phyloP scores from a whole-genome alignment of 495 filamentous ascomycete genomes.

The Cercophora samala region DNA sequence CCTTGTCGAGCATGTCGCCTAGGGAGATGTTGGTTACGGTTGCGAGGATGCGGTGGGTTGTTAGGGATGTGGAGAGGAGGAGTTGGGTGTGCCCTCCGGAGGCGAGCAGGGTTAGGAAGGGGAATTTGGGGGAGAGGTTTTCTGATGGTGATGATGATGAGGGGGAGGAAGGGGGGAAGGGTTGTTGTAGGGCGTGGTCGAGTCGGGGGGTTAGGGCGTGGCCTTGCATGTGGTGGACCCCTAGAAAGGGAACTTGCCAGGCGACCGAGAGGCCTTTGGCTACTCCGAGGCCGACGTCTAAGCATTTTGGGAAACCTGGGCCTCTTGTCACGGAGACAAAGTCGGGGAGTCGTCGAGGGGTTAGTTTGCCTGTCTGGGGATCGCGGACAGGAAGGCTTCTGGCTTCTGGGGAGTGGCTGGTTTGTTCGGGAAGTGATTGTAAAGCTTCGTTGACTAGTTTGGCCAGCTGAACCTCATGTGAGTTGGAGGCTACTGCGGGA shows the following conservation, averaged over 20 bases:
- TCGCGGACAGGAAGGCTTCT: not conserved
- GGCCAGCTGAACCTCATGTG: slow-evolving; percentile 67
- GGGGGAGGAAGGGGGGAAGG: slow-evolving; percentile 8
- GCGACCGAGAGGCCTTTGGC: slow-evolving; percentile 86
- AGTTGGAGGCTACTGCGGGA: slow-evolving; percentile 67
- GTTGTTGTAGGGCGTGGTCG: slow-evolving; percentile 55
- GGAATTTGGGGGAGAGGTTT: slow-evolving; percentile 52
- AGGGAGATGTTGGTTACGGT: slow-evolving; percentile 70
- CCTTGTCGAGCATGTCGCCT: slow-evolving; percentile 83
- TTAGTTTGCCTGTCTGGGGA: slow-evolving; percentile 7
- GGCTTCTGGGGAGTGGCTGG: not conserved
- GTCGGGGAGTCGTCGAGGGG: slow-evolving; percentile 58
- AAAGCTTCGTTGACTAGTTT: slow-evolving; percentile 64
- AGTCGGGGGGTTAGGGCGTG: slow-evolving; percentile 86
- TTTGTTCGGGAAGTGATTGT: slow-evolving; percentile 43
- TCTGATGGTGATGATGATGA: slow-evolving; percentile 2
- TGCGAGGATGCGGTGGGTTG: slow-evolving; percentile 67
- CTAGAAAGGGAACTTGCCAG: slow-evolving; percentile 77
- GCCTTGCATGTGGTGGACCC: slow-evolving; percentile 95
- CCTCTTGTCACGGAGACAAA: slow-evolving; percentile 84
- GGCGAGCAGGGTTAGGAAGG: slow-evolving; percentile 85
- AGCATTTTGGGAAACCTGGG: slow-evolving; percentile 76
- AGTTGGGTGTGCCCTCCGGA: slow-evolving; percentile 92
- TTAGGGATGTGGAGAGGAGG: slow-evolving; percentile 61
- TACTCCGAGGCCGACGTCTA: slow-evolving; percentile 72